Evolutionary conservation across 2,329 filamentous ascomycete genomes (phyloP).

Genomic region (Cladophialophora chaetospira): DNA sequence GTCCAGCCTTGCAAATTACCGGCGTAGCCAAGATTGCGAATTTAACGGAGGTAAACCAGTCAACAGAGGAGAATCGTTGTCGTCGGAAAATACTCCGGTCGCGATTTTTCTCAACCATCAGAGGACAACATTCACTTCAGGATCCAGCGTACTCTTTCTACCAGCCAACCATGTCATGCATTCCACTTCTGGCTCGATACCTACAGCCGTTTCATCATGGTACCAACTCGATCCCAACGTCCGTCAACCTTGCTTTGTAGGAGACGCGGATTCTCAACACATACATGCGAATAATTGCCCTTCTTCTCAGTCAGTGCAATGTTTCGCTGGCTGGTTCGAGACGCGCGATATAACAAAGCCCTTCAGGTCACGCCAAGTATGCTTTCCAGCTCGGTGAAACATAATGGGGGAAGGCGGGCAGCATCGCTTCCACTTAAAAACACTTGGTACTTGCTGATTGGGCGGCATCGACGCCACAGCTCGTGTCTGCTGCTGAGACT

Average conservation of each 20-base stretch:
- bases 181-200: neutral
- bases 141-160: neutral
- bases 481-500: neutral
- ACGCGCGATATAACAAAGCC: too few species aligned
- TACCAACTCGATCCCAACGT: too few species aligned
- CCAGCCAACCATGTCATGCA: neutral
- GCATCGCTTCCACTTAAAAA: neutral
- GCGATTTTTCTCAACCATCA: too few species aligned
- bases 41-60: neutral
- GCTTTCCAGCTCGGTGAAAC: too few species aligned
- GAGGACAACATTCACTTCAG: neutral
- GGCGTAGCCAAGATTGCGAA: neutral
- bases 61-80: too few species aligned
- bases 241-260: too few species aligned
- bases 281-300: neutral
- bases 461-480: neutral
- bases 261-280: too few species aligned
- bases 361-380: too few species aligned
- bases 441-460: neutral
- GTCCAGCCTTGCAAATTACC: neutral
- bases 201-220: neutral
- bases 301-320: too few species aligned
- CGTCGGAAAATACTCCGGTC: too few species aligned
- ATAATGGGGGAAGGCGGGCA: too few species aligned
- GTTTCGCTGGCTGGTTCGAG: too few species aligned